Evolutionary conservation across 495 filamentous ascomycete genomes (phyloP).

Genomic region (Penicillium turbatum): DNA sequence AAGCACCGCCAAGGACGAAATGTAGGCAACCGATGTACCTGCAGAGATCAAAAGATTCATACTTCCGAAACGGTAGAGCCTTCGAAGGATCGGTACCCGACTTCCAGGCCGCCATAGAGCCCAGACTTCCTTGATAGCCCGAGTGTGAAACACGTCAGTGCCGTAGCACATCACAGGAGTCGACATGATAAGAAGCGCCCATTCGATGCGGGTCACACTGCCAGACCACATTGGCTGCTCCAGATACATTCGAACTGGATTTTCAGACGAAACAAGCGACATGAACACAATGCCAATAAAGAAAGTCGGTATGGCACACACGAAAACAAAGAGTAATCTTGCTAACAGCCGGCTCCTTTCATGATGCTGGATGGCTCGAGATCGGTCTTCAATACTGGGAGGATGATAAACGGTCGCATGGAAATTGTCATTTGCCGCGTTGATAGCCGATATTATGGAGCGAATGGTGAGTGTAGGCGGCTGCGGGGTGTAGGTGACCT

Average conservation of each 20-base stretch:
- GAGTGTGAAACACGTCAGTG: conserved; percentile 79
- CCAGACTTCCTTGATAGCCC: conserved; percentile 73
- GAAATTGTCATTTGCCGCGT: conserved; percentile 61
- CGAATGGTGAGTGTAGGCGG: conserved; percentile 72
- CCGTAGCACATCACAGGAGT: conserved; percentile 89
- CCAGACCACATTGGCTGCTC: conserved; percentile 67
- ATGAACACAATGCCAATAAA: conserved; percentile 89
- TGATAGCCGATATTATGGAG: conserved; percentile 62
- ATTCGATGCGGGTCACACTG: conserved; percentile 70
- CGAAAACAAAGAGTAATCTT: conserved; percentile 66
- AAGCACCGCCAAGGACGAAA: conserved; percentile 76
- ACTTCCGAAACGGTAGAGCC: conserved; percentile 91
- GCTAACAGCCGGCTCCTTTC: conserved; percentile 58
- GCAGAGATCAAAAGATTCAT: conserved; percentile 94
- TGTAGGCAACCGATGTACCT: conserved; percentile 84
- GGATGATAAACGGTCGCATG: conserved; percentile 68
- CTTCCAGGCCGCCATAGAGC: conserved; percentile 80
- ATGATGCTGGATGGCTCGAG: conserved; percentile 61
- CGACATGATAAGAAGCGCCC: conserved; percentile 78
- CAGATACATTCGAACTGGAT: conserved; percentile 56
- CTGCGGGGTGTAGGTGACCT: conserved; percentile 63
- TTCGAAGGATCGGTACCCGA: conserved; percentile 63
- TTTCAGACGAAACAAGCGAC: conserved; percentile 62
- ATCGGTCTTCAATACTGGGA: conserved; percentile 80
- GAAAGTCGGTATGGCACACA: conserved; percentile 79